These are phyloP conservation scores for Porpolomopsis calyptriformis DNA, from an alignment of 768 basidiomycete genomes.

Conservation along the genomic window DNA sequence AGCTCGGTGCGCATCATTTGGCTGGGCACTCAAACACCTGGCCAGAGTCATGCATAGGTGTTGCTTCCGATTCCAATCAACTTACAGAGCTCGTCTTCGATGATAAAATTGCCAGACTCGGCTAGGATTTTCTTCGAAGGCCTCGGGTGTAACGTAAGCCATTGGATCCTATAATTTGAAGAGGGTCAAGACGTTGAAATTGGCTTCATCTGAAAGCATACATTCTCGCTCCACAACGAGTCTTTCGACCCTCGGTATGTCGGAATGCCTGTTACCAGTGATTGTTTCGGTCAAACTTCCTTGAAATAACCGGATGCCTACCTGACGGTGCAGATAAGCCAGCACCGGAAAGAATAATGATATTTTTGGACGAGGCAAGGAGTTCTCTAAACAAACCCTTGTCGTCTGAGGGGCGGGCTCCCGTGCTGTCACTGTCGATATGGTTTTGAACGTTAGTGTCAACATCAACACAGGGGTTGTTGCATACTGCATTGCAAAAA, in stretches of 20 bases:
- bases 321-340: constrained; percentile 61
- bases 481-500: too few relatives aligned
- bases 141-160: constrained; percentile 21
- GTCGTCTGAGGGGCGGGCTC: constrained; percentile 12
- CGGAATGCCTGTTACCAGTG: constrained; percentile 24
- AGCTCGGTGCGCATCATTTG: constrained; percentile 32
- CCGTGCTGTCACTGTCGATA: too few relatives aligned
- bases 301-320: constrained; percentile 13
- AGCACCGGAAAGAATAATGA: constrained; percentile 39
- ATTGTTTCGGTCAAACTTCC: background rate
- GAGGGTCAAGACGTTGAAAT: too few relatives aligned
- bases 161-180: constrained; percentile 1
- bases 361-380: constrained; percentile 22
- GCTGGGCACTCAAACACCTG: constrained; percentile 23
- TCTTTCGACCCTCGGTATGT: constrained; percentile 46
- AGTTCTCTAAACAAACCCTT: constrained; percentile 22
- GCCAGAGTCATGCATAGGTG: background rate
- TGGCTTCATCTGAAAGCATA: too few relatives aligned
- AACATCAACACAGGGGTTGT: too few relatives aligned
- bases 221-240: constrained; percentile 35
- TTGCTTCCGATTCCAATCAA: background rate
- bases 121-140: constrained; percentile 22
- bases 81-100: constrained; percentile 20
- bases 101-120: constrained; percentile 33
- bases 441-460: too few relatives aligned